Percentiles rank a stretch among this genome's conserved stretches.
Conservation (phyloP, 805 yeast genomes). For the Suhomyces canberraensis region DNA sequence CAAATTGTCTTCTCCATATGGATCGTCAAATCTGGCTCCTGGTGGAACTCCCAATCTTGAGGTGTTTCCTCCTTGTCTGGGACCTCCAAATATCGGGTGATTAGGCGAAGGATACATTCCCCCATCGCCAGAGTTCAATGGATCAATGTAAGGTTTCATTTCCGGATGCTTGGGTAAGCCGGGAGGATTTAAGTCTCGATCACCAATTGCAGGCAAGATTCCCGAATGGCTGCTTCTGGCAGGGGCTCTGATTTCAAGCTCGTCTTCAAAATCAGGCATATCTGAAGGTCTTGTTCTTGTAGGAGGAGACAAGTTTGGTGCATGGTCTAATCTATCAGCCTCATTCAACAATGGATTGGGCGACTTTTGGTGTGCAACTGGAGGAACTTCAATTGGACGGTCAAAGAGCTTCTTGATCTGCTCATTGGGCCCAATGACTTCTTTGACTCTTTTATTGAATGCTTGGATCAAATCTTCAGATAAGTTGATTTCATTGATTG, state of each 20-base stretch:
- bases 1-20: constrained; percentile 43
- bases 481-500: constrained; percentile 19
- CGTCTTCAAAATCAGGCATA: constrained; percentile 55
- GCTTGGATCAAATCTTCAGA: constrained; percentile 17
- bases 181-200: constrained; percentile 49
- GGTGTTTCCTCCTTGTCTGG: constrained; percentile 16
- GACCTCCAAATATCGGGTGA: constrained; percentile 50
- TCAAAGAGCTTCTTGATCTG: constrained; percentile 3
- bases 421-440: constrained; percentile 1
- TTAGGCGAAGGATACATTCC: constrained; percentile 55
- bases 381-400: background rate
- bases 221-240: constrained; percentile 4
- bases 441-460: constrained; percentile 15
- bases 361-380: background rate
- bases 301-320: background rate
- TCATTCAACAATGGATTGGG: constrained; percentile 4
- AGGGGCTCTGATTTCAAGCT: constrained; percentile 36
- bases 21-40: constrained; percentile 54
- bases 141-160: constrained; percentile 43
- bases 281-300: constrained; percentile 23
- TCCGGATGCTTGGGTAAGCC: constrained; percentile 41
- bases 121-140: constrained; percentile 34
- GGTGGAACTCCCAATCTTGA: constrained; percentile 37
- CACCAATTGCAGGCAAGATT: constrained; percentile 41
- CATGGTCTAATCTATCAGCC: constrained; percentile 4